A percentile compares a stretch with the other conserved stretches of the same genome.
Evolutionary conservation across 2,329 filamentous ascomycete genomes (phyloP).

Genomic region (Neocucurbitaria cava): DNA sequence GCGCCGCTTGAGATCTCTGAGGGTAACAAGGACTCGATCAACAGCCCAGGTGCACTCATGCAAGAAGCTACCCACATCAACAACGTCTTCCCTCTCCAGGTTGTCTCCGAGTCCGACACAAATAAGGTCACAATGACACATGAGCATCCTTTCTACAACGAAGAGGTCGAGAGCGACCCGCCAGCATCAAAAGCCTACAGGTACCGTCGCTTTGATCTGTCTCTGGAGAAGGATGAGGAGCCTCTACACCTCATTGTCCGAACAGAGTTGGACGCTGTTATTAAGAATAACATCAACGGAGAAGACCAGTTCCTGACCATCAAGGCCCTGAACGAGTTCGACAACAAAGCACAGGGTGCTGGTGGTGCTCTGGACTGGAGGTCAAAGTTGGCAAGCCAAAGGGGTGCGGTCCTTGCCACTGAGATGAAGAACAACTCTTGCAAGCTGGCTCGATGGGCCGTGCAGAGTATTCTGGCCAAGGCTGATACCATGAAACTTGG

Average conservation of each 20-base stretch:
- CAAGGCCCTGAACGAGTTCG: conserved; percentile 98
- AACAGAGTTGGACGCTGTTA: conserved; percentile 91
- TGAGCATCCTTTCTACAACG: conserved; percentile 97
- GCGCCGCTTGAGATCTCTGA: conserved; percentile 90
- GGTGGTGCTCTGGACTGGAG: conserved; percentile 97
- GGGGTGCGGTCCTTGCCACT: conserved; percentile 95
- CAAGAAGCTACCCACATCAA: conserved; percentile 99
- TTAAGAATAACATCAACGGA: conserved; percentile 92
- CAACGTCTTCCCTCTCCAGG: conserved; percentile 98
- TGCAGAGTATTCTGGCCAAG: conserved; percentile 94
- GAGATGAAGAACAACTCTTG: conserved; percentile 99
- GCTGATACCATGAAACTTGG: conserved; percentile 99
- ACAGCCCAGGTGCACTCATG: conserved; percentile 90
- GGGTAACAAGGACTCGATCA: conserved; percentile 91
- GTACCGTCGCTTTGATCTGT: conserved; percentile 96
- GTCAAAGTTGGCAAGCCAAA: conserved; percentile 89
- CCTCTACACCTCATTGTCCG: conserved; percentile 92
- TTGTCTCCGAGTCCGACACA: conserved; percentile 80
- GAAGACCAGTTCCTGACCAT: conserved; percentile 91
- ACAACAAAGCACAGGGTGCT: conserved; percentile 94
- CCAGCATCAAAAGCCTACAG: conserved; percentile 97
- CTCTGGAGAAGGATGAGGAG: conserved; percentile 87
- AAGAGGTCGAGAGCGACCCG: conserved; percentile 89
- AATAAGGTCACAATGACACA: conserved; percentile 83
- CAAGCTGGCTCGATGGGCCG: conserved; percentile 98